These are phyloP conservation scores for Hypoxylon fuscum DNA, from an alignment of 495 filamentous ascomycete genomes.

Conservation along the genomic window DNA sequence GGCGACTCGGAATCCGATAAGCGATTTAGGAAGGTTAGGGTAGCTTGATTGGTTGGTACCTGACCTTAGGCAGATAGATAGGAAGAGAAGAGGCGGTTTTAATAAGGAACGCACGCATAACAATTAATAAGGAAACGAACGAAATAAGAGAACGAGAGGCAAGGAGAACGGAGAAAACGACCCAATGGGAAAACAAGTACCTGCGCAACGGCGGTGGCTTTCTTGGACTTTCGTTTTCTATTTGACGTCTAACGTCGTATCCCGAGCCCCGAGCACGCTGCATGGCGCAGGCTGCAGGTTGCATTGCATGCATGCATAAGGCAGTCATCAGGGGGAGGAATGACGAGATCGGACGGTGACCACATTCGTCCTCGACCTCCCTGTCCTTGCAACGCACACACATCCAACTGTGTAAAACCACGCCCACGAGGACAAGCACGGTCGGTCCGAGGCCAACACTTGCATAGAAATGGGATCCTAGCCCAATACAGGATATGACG, in stretches of 20 bases:
- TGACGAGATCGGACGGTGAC: not conserved
- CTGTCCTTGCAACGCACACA: constrained; percentile 1
- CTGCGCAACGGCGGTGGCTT: too few relatives aligned
- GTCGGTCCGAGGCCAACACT: too few relatives aligned
- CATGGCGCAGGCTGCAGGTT: too few relatives aligned
- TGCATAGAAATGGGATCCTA: too few relatives aligned
- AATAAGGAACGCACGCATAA: not conserved
- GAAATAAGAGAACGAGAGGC: too few relatives aligned
- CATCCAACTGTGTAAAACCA: too few relatives aligned
- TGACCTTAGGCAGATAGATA: too few relatives aligned
- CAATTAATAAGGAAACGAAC: not conserved
- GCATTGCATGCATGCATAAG: constrained; percentile 5
- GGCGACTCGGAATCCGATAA: not conserved
- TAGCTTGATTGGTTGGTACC: too few relatives aligned
- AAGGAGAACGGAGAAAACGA: too few relatives aligned
- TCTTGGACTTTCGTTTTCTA: not conserved
- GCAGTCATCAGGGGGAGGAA: not conserved
- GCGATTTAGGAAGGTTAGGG: not conserved
- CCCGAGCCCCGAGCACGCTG: constrained; percentile 29
- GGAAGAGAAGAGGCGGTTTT: not conserved
- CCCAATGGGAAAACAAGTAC: constrained; percentile 1
- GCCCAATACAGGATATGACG: too few relatives aligned
- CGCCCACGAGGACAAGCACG: too few relatives aligned
- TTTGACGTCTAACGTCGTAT: constrained; percentile 22
- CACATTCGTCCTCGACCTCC: not conserved